Evolutionary conservation across 306 rosid species (phyloP), one percentile per base, ranked within the genome.

Genomic region (Echinosophora koreensis): DNA sequence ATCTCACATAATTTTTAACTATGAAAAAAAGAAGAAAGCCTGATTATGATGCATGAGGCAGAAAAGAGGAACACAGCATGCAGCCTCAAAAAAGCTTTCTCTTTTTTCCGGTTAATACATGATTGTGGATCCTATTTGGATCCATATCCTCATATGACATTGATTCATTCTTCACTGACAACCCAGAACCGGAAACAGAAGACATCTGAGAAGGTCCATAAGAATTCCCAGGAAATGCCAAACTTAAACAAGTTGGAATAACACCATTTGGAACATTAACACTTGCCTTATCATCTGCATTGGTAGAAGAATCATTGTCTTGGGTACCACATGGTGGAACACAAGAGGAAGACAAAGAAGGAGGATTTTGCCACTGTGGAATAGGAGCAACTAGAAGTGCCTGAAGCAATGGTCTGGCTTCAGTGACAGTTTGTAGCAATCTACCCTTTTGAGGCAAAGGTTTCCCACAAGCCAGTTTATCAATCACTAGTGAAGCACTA

Each of bases 401-500:
- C 39, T 85, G 82, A 77, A 89, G 91, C 77, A 89, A 66, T 15
- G 90, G 89, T 6, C 86, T 85, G 58, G 82, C 74, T 51, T 79
- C 86, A 56, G 86, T 27, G 1, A 85, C 90, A 82, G 80, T 81
- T 82, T 72, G 75, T 38, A 75, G 61, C 44, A 89, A 50, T 47
- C 80, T 87, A 38, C 93, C 93, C 35, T 85, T 83, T 52, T 76
- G 76, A 38, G 93, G 89, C 69, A 89, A 78, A 0, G 85, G 65
- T 35, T 81, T 89, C 32, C 84, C 80, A 60, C 39, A 27, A 47
- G 8, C 80, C 6, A 82, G 66, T 44, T 55, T 59, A 28, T 84
- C 84, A 47, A 80, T 69, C 39, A 73, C 37, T 35, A 42, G 39
- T 3, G 82, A 80, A 69, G 47, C 71, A 67, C 6, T 15, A 52